Base-by-base conservation (phyloP, 2,329 filamentous ascomycete genomes). In the Fusarium liriodendri region DNA sequence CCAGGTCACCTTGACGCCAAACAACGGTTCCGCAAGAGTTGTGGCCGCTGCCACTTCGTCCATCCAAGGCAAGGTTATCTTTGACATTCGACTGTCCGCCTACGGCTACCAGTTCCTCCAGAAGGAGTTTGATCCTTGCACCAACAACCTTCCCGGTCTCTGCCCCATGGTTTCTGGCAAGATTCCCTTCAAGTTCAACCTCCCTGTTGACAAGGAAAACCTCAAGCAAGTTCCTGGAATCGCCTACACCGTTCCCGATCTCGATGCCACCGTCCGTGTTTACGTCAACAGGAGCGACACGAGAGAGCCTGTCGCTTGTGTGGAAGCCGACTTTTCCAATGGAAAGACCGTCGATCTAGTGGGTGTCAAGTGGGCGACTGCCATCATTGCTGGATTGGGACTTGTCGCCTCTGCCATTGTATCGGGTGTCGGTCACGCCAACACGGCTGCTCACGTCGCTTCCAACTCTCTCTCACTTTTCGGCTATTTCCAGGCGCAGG, bases 381-480 rank as follows among this genome's bases (percentile, higher is more conserved):
- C 96, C 67, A 88, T 97, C 76, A 95, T 98, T 78, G 94, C 95
- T 73, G 95, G 94, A 70, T 85, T 97, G 54, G 95, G 94, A 76
- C 87, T 98, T 55, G 87, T 95, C 58, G 93, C 95, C 10, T 98
- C 96, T 50, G 96, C 95, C 71, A 89, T 98, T 73, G 94, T 96
- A 33, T 98, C 95, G 32, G 95, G 95, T 35, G 87, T 98, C 6
- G 96, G 96, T 13, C 95, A 98, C 83, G 94, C 94, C 59, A 98
- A 98, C 82, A 96, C 96, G 6, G 95, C 96, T 55, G 95, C 96
- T 60, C 96, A 98, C 83, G 94, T 98, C 73, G 96, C 96, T 64
- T 93, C 95, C 64, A 98, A 97, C 80, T 95, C 96, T 5, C 89
- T 98, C 72, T 97, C 95, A n/a, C 91, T 98, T 33, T 97, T 98